Conservation (phyloP, 1,284 basidiomycete species). For the Coniferiporia sulphurascens region DNA sequence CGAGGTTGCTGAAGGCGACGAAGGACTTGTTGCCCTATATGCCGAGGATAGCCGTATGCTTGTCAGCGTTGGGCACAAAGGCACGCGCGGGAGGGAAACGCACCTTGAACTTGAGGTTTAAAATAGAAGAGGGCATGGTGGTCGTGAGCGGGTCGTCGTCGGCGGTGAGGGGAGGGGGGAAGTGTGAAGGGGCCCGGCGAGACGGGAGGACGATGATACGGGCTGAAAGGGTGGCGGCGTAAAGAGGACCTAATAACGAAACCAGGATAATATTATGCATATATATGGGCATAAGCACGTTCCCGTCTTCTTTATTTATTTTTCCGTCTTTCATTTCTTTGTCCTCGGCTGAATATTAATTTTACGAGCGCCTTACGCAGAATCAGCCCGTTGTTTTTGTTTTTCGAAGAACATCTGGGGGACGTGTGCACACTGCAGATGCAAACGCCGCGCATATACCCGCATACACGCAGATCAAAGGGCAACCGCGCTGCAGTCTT, state of each 20-base stretch:
- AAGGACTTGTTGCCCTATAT: constrained; percentile 86
- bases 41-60: background rate
- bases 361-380: too few species aligned
- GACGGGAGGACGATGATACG: background rate
- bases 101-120: constrained; percentile 85
- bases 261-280: background rate
- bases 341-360: too few species aligned
- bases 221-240: background rate
- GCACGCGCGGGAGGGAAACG: background rate
- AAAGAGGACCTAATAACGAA: constrained; percentile 5
- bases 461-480: too few species aligned
- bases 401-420: too few species aligned
- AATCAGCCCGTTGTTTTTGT: too few species aligned
- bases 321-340: background rate
- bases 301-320: background rate
- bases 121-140: constrained; percentile 49
- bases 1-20: constrained; percentile 80
- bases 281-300: background rate
- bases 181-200: background rate
- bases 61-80: background rate
- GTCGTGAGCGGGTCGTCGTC: background rate
- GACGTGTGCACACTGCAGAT: too few species aligned
- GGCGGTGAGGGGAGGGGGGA: background rate
- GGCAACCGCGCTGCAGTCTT: too few species aligned
- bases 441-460: too few species aligned